Conservation (phyloP, 768 basidiomycete genomes). For the Termitomyces sp. region DNA sequence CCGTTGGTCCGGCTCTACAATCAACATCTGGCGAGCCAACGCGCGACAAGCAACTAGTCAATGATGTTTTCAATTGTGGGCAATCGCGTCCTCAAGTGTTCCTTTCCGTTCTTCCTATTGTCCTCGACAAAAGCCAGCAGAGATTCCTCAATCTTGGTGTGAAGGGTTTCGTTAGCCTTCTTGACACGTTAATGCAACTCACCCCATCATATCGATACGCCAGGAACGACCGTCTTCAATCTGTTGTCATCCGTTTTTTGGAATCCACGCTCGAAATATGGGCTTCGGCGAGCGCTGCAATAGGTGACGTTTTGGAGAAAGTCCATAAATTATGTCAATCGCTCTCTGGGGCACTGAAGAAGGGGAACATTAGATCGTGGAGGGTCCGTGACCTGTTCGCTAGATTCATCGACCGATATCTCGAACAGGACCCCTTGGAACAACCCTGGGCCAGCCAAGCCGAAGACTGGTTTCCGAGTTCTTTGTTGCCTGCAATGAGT, state of each 20-base stretch:
- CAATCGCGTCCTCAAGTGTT: constrained; percentile 47
- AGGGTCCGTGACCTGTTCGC: constrained; percentile 59
- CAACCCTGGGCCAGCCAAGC: constrained; percentile 41
- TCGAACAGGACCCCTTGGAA: constrained; percentile 53
- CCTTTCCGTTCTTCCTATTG: constrained; percentile 50
- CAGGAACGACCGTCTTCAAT: constrained; percentile 47
- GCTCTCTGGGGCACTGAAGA: constrained; percentile 43
- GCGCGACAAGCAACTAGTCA: constrained; percentile 57
- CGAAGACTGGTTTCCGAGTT: constrained; percentile 30
- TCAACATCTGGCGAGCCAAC: constrained; percentile 54
- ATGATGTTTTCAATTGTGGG: constrained; percentile 45
- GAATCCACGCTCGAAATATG: constrained; percentile 62
- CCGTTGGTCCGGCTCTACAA: constrained; percentile 60
- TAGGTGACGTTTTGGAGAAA: constrained; percentile 36
- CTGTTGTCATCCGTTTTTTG: constrained; percentile 57
- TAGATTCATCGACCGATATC: constrained; percentile 63
- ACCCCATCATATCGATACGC: constrained; percentile 52
- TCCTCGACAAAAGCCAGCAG: constrained; percentile 52
- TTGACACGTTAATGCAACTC: constrained; percentile 51
- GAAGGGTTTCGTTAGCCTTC: constrained; percentile 47
- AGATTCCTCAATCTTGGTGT: constrained; percentile 50
- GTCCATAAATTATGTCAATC: constrained; percentile 49
- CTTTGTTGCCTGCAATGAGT: constrained; percentile 48
- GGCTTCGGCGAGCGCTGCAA: constrained; percentile 29
- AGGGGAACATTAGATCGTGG: constrained; percentile 55